phyloP scores from a whole-genome alignment of 805 yeast genomes.

The Candida schatavii region DNA sequence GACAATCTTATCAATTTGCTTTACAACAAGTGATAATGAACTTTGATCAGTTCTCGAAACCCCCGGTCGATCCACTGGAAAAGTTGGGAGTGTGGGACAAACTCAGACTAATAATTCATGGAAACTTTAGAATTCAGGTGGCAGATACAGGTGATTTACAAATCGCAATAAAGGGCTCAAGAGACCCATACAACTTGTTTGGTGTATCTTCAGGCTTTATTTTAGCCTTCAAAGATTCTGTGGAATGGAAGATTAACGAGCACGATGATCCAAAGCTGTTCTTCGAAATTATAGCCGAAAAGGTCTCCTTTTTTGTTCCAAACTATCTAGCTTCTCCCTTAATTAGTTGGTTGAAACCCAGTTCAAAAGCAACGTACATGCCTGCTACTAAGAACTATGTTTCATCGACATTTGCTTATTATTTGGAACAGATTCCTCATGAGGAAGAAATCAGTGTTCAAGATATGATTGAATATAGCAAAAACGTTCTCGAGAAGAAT shows the following conservation, averaged over 20 bases:
- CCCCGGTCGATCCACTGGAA: conserved; percentile 83
- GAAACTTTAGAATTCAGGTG: conserved; percentile 55
- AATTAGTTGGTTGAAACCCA: conserved; percentile 57
- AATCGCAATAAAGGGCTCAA: conserved; percentile 67
- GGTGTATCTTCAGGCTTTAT: conserved; percentile 74
- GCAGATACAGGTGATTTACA: conserved; percentile 48
- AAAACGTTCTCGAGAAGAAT: conserved; percentile 42
- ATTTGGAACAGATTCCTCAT: conserved; percentile 27
- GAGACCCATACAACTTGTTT: conserved; percentile 73
- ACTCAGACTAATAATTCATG: conserved; percentile 72
- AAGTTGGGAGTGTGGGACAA: conserved; percentile 95
- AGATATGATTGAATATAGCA: neutral
- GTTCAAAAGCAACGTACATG: conserved; percentile 42
- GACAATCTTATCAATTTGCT: conserved; percentile 79
- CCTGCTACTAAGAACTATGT: conserved; percentile 44
- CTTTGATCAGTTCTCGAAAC: conserved; percentile 82
- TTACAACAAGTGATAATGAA: conserved; percentile 75
- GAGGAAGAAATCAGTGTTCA: neutral
- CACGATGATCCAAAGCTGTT: conserved; percentile 67
- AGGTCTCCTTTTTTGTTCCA: conserved; percentile 71
- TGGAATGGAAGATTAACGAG: conserved; percentile 59
- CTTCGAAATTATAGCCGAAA: conserved; percentile 58
- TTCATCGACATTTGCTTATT: conserved; percentile 48
- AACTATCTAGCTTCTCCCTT: conserved; percentile 55
- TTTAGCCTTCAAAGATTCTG: conserved; percentile 64